Percentiles rank a stretch among this genome's conserved stretches.
These are phyloP conservation scores for Mallotus nudiflorus DNA, from an alignment of 345 rosid species.

Conservation along the genomic window DNA sequence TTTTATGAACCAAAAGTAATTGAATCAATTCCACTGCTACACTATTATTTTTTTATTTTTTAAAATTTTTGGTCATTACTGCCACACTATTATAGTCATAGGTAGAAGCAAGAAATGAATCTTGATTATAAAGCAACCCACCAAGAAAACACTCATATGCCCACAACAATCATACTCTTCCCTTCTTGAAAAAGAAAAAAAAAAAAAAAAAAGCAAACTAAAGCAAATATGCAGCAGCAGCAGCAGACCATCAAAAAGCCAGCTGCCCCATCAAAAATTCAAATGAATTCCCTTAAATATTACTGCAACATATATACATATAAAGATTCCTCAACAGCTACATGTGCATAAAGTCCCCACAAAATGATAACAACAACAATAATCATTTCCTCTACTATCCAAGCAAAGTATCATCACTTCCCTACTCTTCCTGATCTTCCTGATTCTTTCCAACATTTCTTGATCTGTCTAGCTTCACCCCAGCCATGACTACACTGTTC, in stretches of 20 bases:
- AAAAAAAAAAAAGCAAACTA: conserved; percentile 29
- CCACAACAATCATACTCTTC: background rate
- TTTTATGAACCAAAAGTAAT: too few species aligned
- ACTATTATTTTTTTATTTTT: too few species aligned
- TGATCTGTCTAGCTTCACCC: background rate
- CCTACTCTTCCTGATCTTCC: background rate
- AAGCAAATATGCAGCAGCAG: conserved; percentile 1
- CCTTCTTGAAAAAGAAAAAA: too few species aligned
- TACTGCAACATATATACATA: background rate
- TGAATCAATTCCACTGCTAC: too few species aligned
- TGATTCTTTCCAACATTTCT: background rate
- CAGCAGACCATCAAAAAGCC: background rate
- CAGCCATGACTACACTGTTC: conserved; percentile 26
- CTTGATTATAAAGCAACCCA: conserved; percentile 23
- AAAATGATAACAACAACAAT: background rate
- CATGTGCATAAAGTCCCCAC: conserved; percentile 31
- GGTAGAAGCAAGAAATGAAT: background rate
- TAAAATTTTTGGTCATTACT: too few species aligned
- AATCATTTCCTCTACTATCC: conserved; percentile 10
- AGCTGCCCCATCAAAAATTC: background rate
- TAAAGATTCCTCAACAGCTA: conserved; percentile 20
- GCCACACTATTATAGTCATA: too few species aligned
- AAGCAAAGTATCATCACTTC: conserved; percentile 47
- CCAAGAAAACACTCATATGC: conserved; percentile 23
- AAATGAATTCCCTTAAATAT: conserved; percentile 5